A percentile compares a stretch with the other conserved stretches of the same genome.
Conservation (phyloP, 768 basidiomycete genomes). For the Leccinellum rugosiceps region DNA sequence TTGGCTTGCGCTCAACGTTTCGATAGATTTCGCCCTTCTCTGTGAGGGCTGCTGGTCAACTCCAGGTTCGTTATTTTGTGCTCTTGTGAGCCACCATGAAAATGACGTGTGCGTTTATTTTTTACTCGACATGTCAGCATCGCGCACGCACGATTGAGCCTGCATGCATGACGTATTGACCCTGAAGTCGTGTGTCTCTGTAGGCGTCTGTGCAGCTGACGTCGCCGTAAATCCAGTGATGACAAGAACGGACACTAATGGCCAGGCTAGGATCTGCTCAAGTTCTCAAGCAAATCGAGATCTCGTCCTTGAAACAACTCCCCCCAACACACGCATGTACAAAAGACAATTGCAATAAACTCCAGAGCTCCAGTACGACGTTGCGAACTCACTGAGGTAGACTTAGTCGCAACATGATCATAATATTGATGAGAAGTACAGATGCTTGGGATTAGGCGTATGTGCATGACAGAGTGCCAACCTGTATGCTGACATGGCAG, state of each 20-base stretch:
- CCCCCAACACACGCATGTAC: too few species aligned
- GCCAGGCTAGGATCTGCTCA: too few species aligned
- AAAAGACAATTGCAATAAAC: too few species aligned
- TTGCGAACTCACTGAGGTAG: too few species aligned
- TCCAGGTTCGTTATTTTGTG: slow-evolving; percentile 1
- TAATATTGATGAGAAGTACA: too few species aligned
- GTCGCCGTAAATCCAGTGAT: slow-evolving; percentile 3
- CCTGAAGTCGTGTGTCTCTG: slow-evolving; percentile 9
- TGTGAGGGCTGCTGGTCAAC: neutral
- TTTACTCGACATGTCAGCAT: neutral
- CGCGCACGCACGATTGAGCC: slow-evolving; percentile 10
- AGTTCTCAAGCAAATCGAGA: too few species aligned
- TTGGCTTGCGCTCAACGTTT: neutral
- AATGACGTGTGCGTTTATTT: slow-evolving; percentile 1
- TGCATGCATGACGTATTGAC: slow-evolving; percentile 2
- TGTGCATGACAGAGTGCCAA: too few species aligned
- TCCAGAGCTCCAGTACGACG: too few species aligned
- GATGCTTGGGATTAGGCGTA: too few species aligned
- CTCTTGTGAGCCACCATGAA: neutral
- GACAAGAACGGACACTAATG: slow-evolving; percentile 1
- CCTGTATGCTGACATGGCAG: too few species aligned
- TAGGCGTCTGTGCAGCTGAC: slow-evolving; percentile 16
- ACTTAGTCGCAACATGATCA: too few species aligned
- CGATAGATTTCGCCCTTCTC: neutral
- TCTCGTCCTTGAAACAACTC: too few species aligned